Evolutionary conservation across 116 monocot genomes (phyloP), one percentile per base, ranked within the genome.

Genomic region (Posidonia oceanica): DNA sequence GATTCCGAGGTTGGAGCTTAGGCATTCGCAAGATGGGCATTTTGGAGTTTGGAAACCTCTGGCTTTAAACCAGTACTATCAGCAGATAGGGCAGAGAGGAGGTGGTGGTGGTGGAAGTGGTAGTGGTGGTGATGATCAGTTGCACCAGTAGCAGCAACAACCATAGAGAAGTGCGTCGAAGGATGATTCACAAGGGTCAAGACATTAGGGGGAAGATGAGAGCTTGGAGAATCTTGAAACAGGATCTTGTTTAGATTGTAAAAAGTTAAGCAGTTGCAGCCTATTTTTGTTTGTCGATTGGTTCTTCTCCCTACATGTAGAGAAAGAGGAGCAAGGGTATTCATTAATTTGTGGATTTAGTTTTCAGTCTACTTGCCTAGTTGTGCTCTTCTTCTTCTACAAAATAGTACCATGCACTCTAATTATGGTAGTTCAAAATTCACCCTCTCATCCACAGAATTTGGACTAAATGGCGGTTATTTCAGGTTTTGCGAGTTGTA

Each of bases 21-120:
- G 86, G 52, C 75, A 82, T 0, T 82, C 82, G 8, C 86, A 82
- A 59, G 85, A 82, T 55, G 82, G 82, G 51, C 82, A 82, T 59
- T 69, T 80, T 13, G 83, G 80, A 3, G 72, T 74, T 14, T 61
- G 80, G 22, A 63, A 63, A 14, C 63, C 63, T 63, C 63, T 14
- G 37, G 11, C 12, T 38, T 63, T 63, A 37, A 71, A 52, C 21
- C 72, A 78, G 39, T 78, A 72, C 62, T 68, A 78, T 78, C 78
- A 78, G 54, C 72, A 78, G 78, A 59, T 70, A 5, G 70, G 64
- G 3, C 72, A 77, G 15, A 39, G 20, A 8, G 60, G 70, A 20
- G 54, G 37, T 14, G 58, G 52, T 44, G 29, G 29, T 29, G 29
- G 29, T 29, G 29, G 29, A 29, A 21, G 59, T 67, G 41, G 39